Evolutionary conservation across 2,329 filamentous ascomycete species (phyloP).

Genomic region (Colletotrichum aenigma): DNA sequence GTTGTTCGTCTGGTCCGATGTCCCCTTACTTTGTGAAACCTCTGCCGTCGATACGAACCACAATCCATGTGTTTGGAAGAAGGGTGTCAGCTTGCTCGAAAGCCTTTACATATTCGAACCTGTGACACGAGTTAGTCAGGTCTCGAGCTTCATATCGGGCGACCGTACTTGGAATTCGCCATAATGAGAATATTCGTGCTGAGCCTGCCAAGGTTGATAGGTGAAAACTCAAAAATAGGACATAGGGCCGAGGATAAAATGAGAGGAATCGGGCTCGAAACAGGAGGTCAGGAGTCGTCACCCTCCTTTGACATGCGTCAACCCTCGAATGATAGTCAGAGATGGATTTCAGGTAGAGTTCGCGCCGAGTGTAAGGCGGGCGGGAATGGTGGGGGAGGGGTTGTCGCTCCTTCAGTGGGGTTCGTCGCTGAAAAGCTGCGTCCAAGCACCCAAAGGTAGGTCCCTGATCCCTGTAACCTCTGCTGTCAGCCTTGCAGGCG

Average conservation of each 20-base stretch:
- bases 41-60: constrained; percentile 90
- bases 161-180: constrained; percentile 61
- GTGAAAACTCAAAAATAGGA: not conserved
- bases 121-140: constrained; percentile 37
- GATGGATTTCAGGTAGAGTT: not conserved
- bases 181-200: constrained; percentile 33
- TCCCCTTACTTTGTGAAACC: constrained; percentile 85
- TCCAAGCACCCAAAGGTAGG: not conserved
- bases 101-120: constrained; percentile 90
- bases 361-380: not conserved
- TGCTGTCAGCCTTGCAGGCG: constrained; percentile 37
- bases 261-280: not conserved
- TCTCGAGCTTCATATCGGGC: not conserved
- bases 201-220: not conserved
- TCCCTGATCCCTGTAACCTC: not conserved
- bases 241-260: not conserved
- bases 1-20: not conserved
- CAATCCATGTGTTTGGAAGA: constrained; percentile 92
- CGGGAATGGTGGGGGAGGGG: constrained; percentile 22
- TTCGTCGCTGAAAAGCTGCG: not conserved
- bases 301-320: not conserved
- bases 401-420: constrained; percentile 4
- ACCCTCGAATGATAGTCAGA: not conserved
- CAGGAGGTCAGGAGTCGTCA: not conserved
- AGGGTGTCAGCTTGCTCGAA: constrained; percentile 86